Conservation (phyloP, 2,329 filamentous ascomycete genomes). For the Coniochaeta sp. region DNA sequence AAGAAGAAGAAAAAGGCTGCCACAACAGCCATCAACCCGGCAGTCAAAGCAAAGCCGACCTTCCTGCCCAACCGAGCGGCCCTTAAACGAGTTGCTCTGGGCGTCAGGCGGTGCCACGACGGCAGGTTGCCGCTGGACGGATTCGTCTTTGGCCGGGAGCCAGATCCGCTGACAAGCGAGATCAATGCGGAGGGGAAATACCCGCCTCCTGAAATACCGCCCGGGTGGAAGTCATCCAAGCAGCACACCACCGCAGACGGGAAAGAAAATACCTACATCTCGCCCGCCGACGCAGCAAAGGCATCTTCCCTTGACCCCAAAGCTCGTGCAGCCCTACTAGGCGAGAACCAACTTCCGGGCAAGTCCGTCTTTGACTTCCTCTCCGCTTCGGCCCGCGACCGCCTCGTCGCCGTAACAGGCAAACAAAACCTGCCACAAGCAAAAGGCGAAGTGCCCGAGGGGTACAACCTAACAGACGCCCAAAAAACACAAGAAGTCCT, state of each 20-base stretch:
- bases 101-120: conserved; percentile 70
- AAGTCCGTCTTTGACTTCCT: conserved; percentile 97
- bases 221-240: conserved; percentile 66
- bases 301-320: conserved; percentile 68
- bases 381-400: conserved; percentile 67
- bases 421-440: conserved; percentile 71
- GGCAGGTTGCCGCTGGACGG: conserved; percentile 73
- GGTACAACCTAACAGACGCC: conserved; percentile 55
- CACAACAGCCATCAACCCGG: conserved; percentile 53
- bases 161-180: conserved; percentile 38
- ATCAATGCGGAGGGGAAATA: conserved; percentile 39
- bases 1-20: conserved; percentile 69
- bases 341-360: conserved; percentile 73
- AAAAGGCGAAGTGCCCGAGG: conserved; percentile 64
- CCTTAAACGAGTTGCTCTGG: conserved; percentile 29
- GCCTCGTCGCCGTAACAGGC: conserved; percentile 69
- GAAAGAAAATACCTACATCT: conserved; percentile 41
- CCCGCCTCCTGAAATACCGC: conserved; percentile 59
- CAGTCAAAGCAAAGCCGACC: conserved; percentile 59
- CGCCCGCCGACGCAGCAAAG: conserved; percentile 71
- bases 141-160: conserved; percentile 61
- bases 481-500: conserved; percentile 53
- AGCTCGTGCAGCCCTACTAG: conserved; percentile 70
- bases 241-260: conserved; percentile 25
- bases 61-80: conserved; percentile 65